Percentiles rank a stretch among this genome's conserved stretches.
Conservation (phyloP, 257 asterid species). For the Knoxia roxburghii region DNA sequence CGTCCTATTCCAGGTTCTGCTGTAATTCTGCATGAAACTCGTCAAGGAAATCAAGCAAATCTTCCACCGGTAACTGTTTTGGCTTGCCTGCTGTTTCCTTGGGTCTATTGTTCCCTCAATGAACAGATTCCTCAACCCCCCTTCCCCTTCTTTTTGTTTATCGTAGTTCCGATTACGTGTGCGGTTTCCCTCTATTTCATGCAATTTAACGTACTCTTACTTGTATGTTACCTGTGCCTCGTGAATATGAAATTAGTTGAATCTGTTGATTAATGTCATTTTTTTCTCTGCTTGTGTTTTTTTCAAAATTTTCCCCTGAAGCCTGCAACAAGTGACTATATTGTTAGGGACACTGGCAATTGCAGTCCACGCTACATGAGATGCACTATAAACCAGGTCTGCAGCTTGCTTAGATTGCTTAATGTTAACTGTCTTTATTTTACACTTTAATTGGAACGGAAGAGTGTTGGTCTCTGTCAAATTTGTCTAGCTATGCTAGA, state of each 20-base stretch:
- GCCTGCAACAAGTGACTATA: slow-evolving; percentile 98
- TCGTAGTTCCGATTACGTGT: not conserved
- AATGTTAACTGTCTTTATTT: slow-evolving; percentile 9
- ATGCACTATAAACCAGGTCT: slow-evolving; percentile 92
- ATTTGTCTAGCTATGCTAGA: not conserved
- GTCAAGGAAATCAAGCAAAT: slow-evolving; percentile 96
- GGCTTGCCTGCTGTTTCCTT: not conserved
- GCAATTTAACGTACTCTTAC: not conserved
- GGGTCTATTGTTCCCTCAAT: not conserved
- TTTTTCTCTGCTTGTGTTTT: slow-evolving; percentile 18
- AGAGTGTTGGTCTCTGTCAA: slow-evolving; percentile 2
- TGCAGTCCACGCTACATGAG: slow-evolving; percentile 99
- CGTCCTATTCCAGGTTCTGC: slow-evolving; percentile 68
- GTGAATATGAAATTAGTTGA: not conserved
- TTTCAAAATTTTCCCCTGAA: slow-evolving; percentile 28
- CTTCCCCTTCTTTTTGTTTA: not conserved
- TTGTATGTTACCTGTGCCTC: not conserved
- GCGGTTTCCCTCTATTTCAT: not conserved
- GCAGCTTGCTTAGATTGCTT: not conserved
- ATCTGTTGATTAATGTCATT: not conserved
- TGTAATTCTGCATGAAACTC: slow-evolving; percentile 79
- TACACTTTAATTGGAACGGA: slow-evolving; percentile 14
- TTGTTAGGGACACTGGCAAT: slow-evolving; percentile 90
- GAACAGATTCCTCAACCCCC: not conserved
- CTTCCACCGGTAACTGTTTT: slow-evolving; percentile 81